phyloP scores from a whole-genome alignment of 495 filamentous ascomycete genomes.

The Penicillium antarcticum region DNA sequence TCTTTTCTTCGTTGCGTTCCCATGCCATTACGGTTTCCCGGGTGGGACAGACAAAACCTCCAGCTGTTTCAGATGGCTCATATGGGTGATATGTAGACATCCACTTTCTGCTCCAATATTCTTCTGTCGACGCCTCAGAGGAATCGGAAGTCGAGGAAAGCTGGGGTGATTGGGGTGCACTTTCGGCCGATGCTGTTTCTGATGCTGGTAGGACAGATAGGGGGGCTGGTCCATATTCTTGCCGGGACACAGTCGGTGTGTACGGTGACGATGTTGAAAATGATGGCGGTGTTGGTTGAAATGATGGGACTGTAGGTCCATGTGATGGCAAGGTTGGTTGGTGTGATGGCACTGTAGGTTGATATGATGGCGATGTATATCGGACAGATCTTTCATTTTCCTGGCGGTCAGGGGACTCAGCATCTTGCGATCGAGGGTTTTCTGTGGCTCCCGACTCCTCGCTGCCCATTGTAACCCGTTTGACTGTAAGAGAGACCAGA shows the following conservation, averaged over 20 bases:
- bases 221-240: slow-evolving; percentile 1
- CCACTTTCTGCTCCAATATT: slow-evolving; percentile 9
- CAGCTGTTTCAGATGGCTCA: slow-evolving; percentile 2
- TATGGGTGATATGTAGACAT: slow-evolving; percentile 9
- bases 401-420: neutral
- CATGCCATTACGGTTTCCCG: slow-evolving; percentile 8
- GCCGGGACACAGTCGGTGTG: neutral
- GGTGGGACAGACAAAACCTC: slow-evolving; percentile 5
- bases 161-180: slow-evolving; percentile 4
- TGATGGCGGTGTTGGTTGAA: slow-evolving; percentile 1
- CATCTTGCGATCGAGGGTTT: neutral
- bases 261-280: neutral
- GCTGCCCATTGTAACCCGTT: slow-evolving; percentile 4
- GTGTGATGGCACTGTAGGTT: neutral
- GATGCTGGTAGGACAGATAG: slow-evolving; percentile 1
- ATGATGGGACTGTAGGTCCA: neutral
- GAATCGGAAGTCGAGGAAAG: slow-evolving; percentile 7
- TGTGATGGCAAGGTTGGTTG: neutral
- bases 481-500: slow-evolving; percentile 6
- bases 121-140: slow-evolving; percentile 7
- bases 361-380: neutral
- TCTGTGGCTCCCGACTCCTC: slow-evolving; percentile 2
- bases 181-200: slow-evolving; percentile 3
- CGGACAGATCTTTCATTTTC: slow-evolving; percentile 2
- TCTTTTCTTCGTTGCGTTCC: slow-evolving; percentile 12